These are phyloP conservation scores for Zychaea mexicana DNA, from an alignment of 371 early-diverging fungal species.

Conservation along the genomic window DNA sequence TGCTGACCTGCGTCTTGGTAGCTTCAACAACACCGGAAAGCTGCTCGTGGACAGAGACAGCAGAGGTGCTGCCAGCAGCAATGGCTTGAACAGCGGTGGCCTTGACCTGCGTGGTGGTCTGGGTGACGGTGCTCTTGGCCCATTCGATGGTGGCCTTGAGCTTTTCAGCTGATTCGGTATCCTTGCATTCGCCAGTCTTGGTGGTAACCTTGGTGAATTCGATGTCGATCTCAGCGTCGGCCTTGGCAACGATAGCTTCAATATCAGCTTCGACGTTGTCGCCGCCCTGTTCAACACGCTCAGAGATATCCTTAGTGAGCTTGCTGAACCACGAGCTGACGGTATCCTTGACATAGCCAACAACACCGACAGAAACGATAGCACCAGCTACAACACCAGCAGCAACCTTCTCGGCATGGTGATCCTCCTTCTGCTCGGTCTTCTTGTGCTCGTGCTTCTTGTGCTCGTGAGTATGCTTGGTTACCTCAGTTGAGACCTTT, in stretches of 20 bases:
- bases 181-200: not conserved
- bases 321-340: conserved; percentile 32
- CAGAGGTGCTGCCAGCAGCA: not conserved
- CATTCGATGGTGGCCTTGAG: conserved; percentile 10
- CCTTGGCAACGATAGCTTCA: conserved; percentile 32
- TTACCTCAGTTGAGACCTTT: not conserved
- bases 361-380: conserved; percentile 18
- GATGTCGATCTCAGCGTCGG: conserved; percentile 10
- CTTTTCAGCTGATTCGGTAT: not conserved
- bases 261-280: conserved; percentile 29
- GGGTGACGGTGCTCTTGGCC: conserved; percentile 8
- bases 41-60: not conserved
- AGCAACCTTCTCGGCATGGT: not conserved
- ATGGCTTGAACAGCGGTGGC: conserved; percentile 11
- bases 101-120: conserved; percentile 8
- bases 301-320: conserved; percentile 29
- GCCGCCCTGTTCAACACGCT: conserved; percentile 33
- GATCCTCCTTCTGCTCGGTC: conserved; percentile 19
- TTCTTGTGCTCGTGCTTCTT: not conserved
- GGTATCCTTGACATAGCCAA: conserved; percentile 25
- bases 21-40: conserved; percentile 6
- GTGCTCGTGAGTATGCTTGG: not conserved
- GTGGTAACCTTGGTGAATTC: not conserved
- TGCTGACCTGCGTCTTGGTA: conserved; percentile 9
- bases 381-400: not conserved